Conservation (phyloP, 371 early-diverging fungal species). For the Choanephora cucurbitarum region DNA sequence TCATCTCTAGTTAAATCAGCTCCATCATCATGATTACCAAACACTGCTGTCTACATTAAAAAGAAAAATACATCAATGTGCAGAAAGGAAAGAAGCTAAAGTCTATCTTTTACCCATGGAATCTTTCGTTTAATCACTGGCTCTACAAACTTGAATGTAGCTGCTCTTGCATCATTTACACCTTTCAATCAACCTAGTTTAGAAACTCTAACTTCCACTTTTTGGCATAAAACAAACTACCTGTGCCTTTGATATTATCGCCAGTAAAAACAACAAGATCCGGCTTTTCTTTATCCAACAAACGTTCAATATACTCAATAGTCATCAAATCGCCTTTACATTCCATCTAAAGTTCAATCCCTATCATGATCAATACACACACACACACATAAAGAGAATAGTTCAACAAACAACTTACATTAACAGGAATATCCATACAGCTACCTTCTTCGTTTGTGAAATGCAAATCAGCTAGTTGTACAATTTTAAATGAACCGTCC, state of each 20-base stretch:
- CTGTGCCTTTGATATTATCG: constrained; percentile 54
- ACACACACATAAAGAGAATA: too few species aligned
- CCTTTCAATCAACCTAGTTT: constrained; percentile 1
- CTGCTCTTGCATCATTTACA: constrained; percentile 43
- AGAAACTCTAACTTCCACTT: not conserved
- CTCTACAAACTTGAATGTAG: constrained; percentile 50
- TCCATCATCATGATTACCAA: constrained; percentile 62
- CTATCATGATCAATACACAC: too few species aligned
- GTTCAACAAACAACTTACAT: too few species aligned
- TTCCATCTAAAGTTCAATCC: constrained; percentile 39
- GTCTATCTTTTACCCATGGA: constrained; percentile 41
- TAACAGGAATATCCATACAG: constrained; percentile 40
- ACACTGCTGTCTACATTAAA: constrained; percentile 46
- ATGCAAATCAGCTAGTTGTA: constrained; percentile 59
- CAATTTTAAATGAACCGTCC: constrained; percentile 54
- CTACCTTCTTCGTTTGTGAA: constrained; percentile 53
- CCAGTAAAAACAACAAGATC: constrained; percentile 60
- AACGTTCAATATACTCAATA: constrained; percentile 37
- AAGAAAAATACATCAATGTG: too few species aligned
- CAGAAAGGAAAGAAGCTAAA: not conserved
- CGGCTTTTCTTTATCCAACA: constrained; percentile 52
- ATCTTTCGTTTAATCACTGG: constrained; percentile 49
- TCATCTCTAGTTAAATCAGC: constrained; percentile 54
- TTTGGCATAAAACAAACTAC: not conserved
- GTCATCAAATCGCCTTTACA: constrained; percentile 54